phyloP scores from a whole-genome alignment of 2,329 filamentous ascomycete genomes.

The Westerdykella aurantiaca region DNA sequence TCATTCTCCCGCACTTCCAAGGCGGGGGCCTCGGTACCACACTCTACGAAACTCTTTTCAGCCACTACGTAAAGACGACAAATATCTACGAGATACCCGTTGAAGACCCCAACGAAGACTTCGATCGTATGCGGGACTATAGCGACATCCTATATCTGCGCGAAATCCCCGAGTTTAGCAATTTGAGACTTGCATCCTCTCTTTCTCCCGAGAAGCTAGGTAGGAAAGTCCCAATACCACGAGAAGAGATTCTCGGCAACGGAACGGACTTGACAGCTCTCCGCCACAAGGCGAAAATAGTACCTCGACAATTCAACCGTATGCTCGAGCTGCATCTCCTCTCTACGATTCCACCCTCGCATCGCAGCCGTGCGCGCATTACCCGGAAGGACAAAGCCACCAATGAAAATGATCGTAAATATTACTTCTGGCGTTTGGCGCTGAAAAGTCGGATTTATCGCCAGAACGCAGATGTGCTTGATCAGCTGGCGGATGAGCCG shows the following conservation, averaged over 20 bases:
- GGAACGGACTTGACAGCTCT: constrained; percentile 50
- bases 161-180: constrained; percentile 51
- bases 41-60: constrained; percentile 76
- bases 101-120: constrained; percentile 86
- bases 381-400: constrained; percentile 43
- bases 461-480: constrained; percentile 66
- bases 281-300: constrained; percentile 63
- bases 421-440: constrained; percentile 66
- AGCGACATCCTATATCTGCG: constrained; percentile 65
- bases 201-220: constrained; percentile 50
- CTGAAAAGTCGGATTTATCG: constrained; percentile 73
- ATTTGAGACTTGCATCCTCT: constrained; percentile 48
- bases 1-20: constrained; percentile 86
- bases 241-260: constrained; percentile 52
- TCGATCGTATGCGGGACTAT: constrained; percentile 72
- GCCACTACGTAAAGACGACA: constrained; percentile 58
- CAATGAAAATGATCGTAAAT: constrained; percentile 55
- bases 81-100: constrained; percentile 80
- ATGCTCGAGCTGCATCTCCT: constrained; percentile 71
- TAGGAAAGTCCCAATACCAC: constrained; percentile 46
- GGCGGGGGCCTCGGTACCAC: constrained; percentile 69
- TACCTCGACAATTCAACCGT: constrained; percentile 67
- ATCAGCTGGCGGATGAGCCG: constrained; percentile 56
- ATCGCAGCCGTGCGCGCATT: constrained; percentile 45
- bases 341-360: constrained; percentile 47